Evolutionary conservation across 768 basidiomycete species (phyloP), one percentile per base, ranked within the genome.

Genomic region (Gymnopilus junonius): DNA sequence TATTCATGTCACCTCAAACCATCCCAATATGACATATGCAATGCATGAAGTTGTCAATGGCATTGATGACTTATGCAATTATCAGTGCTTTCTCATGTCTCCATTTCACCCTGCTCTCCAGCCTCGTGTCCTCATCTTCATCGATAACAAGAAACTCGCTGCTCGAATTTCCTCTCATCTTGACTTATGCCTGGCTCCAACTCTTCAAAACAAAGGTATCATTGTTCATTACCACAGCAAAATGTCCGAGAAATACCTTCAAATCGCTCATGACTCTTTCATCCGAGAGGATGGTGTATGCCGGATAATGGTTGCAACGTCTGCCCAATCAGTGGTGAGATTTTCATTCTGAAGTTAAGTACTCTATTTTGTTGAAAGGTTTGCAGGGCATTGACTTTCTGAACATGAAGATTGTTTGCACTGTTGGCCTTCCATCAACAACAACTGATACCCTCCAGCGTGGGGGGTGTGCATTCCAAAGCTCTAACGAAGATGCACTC

Each of bases 191-290:
- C 58, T 77, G 0, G 69, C 73, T 1, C 3, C 7, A 0, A 4
- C 29, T 10, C 34, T 56, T 17, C 61, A 42, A 29, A 55, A 62
- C 0, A 58, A 29, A 3, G 70, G 69, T 0, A 37, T 76, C 3
- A 59, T 76, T 3, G 34, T 21, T 3, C 72, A 75, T 29, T 76
- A 76, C 35, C 70, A 77, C 32, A 64, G 65, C 15, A 39, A 57
- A 4, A 76, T 76, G 75, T 76, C 74, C 0, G 40, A 58, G 10
- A 43, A 59, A 8, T 77, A 75, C 37, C 64, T 76, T 0, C 21
- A 69, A 15, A 11, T 57, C 2, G 67, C 65, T 0, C 73, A 72
- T 32, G 27, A 68, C 6, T 64, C 50, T 8, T 71, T 69, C 51
- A 53, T 55, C 5, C 31, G 45, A 14, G 12, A 29, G 12, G 48